phyloP scores from a whole-genome alignment of 768 basidiomycete genomes.

The Rhizopogon vesiculosus region DNA sequence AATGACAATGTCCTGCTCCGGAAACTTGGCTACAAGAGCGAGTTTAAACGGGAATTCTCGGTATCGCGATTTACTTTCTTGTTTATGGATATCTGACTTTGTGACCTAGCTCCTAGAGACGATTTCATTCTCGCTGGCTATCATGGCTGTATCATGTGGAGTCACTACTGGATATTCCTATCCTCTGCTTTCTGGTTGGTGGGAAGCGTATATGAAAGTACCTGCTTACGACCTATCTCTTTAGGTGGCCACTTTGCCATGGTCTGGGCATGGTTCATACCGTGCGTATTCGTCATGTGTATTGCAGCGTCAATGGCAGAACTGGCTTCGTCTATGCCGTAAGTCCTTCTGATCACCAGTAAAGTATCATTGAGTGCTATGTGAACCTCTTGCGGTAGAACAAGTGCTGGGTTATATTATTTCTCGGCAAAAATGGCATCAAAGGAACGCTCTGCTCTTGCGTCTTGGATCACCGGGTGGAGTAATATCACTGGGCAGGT shows the following conservation, averaged over 20 bases:
- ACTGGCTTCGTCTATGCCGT: slow-evolving; percentile 18
- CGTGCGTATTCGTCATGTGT: slow-evolving; percentile 13
- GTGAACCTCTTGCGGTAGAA: slow-evolving; percentile 1
- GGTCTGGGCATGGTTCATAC: slow-evolving; percentile 20
- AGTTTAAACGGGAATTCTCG: slow-evolving; percentile 21
- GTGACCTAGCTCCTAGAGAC: slow-evolving; percentile 15
- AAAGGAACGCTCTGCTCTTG: slow-evolving; percentile 18
- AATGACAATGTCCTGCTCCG: slow-evolving; percentile 13
- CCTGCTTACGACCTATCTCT: not conserved
- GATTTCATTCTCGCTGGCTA: slow-evolving; percentile 19
- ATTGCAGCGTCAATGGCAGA: slow-evolving; percentile 17
- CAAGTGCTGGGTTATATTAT: slow-evolving; percentile 23
- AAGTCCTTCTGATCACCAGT: not conserved
- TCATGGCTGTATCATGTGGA: slow-evolving; percentile 19
- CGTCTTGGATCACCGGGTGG: slow-evolving; percentile 25
- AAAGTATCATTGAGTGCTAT: not conserved
- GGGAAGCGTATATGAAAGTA: not conserved
- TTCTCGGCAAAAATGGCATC: slow-evolving; percentile 24
- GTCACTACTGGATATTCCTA: slow-evolving; percentile 14
- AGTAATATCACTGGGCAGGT: slow-evolving; percentile 22
- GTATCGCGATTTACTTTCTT: not conserved
- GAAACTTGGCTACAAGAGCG: slow-evolving; percentile 23
- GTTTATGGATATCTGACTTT: not conserved
- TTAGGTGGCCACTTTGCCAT: slow-evolving; percentile 20
- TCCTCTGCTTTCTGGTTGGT: slow-evolving; percentile 13